Evolutionary conservation across 1,284 basidiomycete species (phyloP).

Genomic region (Mycosarcoma mackinlayi): DNA sequence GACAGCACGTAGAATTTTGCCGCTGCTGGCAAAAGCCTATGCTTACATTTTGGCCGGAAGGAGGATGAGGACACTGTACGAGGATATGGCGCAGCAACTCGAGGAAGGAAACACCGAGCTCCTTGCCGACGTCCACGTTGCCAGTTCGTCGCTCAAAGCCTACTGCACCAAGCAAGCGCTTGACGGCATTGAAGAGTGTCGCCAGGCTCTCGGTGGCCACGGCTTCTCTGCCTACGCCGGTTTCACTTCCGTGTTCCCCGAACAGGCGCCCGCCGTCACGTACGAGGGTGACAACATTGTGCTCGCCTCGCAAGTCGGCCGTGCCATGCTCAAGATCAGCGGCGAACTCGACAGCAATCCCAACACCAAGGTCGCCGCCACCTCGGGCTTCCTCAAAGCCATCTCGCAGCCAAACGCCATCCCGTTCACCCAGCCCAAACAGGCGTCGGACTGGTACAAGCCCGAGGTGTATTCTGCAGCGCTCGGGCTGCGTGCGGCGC

Average conservation of each 20-base stretch:
- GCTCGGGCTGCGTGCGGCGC: conserved; percentile 57
- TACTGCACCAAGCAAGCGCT: conserved; percentile 68
- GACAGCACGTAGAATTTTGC: conserved; percentile 68
- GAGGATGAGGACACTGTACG: conserved; percentile 68
- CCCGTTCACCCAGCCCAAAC: conserved; percentile 43
- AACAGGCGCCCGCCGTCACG: conserved; percentile 63
- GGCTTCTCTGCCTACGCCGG: conserved; percentile 67
- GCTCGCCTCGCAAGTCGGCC: conserved; percentile 58
- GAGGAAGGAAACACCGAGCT: conserved; percentile 67
- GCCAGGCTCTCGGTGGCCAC: conserved; percentile 69
- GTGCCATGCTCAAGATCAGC: conserved; percentile 62
- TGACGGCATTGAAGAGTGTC: conserved; percentile 68
- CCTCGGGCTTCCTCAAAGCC: conserved; percentile 53
- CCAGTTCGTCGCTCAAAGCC: conserved; percentile 68
- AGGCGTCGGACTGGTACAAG: conserved; percentile 51
- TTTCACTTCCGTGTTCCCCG: conserved; percentile 58
- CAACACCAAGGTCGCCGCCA: conserved; percentile 44
- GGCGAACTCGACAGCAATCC: conserved; percentile 50
- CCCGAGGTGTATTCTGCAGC: conserved; percentile 51
- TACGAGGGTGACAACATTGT: conserved; percentile 68
- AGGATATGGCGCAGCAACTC: conserved; percentile 64
- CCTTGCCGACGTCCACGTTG: conserved; percentile 68
- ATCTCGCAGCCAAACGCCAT: conserved; percentile 40
- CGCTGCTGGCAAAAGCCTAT: conserved; percentile 68
- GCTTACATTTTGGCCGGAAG: conserved; percentile 67